These are phyloP conservation scores for Oenanthe javanica DNA, from an alignment of 140 eudicot species.

Conservation along the genomic window DNA sequence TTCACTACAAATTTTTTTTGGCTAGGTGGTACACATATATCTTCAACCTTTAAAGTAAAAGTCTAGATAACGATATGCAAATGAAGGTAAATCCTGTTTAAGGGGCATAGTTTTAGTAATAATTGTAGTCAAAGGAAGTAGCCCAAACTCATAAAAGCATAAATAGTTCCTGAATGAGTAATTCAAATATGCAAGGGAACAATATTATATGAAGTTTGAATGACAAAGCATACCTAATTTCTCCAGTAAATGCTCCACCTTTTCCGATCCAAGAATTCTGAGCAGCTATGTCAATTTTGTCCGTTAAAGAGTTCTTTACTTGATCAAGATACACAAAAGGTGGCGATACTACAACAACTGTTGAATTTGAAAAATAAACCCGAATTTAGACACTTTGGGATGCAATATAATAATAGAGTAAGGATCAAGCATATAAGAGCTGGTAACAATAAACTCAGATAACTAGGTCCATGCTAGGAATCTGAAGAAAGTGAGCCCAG, in stretches of 20 bases:
- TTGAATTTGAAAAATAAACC: constrained; percentile 11
- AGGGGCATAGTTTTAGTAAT: not conserved
- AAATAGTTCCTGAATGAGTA: not conserved
- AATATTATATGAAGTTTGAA: constrained; percentile 1
- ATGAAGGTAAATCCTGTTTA: not conserved
- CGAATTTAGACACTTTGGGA: constrained; percentile 7
- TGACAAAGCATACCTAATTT: constrained; percentile 56
- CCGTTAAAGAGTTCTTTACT: constrained; percentile 76
- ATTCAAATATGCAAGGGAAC: not conserved
- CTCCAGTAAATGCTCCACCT: constrained; percentile 98
- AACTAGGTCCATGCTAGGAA: not conserved
- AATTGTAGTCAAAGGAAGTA: not conserved
- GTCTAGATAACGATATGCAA: not conserved
- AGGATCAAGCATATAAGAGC: not conserved
- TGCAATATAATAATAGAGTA: constrained; percentile 8
- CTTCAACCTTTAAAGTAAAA: not conserved
- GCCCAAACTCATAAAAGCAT: not conserved
- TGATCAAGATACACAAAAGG: constrained; percentile 91
- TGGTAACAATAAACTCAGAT: not conserved
- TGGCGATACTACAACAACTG: constrained; percentile 96
- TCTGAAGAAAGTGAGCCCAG: not conserved
- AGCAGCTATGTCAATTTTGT: constrained; percentile 81
- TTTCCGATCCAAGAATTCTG: constrained; percentile 98
- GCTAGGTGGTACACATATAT: too few relatives aligned
- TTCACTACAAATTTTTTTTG: not conserved